Evolutionary conservation across 176 grass and related monocot species (phyloP).

Genomic region (Melocanna baccifera): DNA sequence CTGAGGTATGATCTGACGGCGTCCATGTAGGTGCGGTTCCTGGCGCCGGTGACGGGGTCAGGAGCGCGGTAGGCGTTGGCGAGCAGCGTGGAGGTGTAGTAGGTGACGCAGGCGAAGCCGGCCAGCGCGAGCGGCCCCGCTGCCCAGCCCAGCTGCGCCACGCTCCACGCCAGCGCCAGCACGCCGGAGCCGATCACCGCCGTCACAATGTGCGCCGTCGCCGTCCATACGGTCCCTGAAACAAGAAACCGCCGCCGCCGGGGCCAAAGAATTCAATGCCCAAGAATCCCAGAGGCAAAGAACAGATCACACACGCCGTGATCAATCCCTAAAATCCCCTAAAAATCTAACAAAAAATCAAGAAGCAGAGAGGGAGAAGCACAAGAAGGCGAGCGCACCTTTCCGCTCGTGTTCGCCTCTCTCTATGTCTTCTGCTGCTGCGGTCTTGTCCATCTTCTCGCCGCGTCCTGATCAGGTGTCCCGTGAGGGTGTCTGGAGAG

Average conservation of each 20-base stretch:
- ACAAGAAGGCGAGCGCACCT: slow-evolving; percentile 22
- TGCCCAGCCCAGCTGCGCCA: slow-evolving; percentile 86
- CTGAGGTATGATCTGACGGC: slow-evolving; percentile 85
- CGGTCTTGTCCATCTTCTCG: slow-evolving; percentile 50
- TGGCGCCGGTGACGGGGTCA: slow-evolving; percentile 60
- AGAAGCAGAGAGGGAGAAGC: neutral
- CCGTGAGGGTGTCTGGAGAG: slow-evolving; percentile 16
- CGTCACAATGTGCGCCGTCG: slow-evolving; percentile 82
- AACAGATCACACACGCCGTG: neutral
- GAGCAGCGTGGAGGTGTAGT: slow-evolving; percentile 82
- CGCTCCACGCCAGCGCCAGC: slow-evolving; percentile 86
- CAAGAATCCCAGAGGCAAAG: neutral
- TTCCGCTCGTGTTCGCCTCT: slow-evolving; percentile 52
- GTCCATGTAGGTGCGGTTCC: slow-evolving; percentile 79
- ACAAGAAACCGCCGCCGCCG: neutral
- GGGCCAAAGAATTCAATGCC: neutral
- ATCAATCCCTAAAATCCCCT: neutral
- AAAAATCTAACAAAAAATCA: neutral
- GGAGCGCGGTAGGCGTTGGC: slow-evolving; percentile 80
- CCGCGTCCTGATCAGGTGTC: neutral
- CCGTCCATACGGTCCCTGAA: slow-evolving; percentile 79
- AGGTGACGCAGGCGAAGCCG: slow-evolving; percentile 74
- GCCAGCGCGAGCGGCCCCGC: slow-evolving; percentile 65
- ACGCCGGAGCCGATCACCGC: slow-evolving; percentile 98
- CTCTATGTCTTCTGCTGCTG: slow-evolving; percentile 44